phyloP scores from a whole-genome alignment of 495 filamentous ascomycete species.

The Viridothelium virens region DNA sequence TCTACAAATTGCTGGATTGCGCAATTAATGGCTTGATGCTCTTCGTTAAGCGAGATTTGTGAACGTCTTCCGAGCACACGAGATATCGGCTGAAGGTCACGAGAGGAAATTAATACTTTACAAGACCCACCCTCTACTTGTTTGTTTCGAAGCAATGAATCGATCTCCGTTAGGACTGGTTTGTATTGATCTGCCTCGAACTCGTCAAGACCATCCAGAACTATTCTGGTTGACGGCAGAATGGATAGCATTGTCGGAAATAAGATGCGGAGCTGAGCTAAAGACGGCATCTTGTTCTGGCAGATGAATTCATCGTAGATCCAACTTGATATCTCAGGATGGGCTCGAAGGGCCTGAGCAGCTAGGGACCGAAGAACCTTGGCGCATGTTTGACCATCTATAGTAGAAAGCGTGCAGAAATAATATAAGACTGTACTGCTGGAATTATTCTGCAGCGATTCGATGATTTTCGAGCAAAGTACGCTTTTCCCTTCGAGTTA shows the following conservation, averaged over 20 bases:
- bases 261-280: background rate
- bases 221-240: background rate
- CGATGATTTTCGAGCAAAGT: constrained; percentile 6
- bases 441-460: background rate
- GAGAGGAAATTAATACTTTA: background rate
- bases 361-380: constrained; percentile 1
- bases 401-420: constrained; percentile 2
- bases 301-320: background rate
- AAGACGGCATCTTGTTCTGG: background rate
- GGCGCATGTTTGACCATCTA: background rate
- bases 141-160: background rate
- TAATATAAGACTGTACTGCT: background rate
- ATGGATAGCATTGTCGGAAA: background rate
- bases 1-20: constrained; percentile 3
- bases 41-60: constrained; percentile 1
- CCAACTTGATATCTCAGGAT: background rate
- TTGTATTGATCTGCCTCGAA: background rate
- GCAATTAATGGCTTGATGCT: background rate
- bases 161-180: background rate
- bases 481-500: constrained; percentile 2
- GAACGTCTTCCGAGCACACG: background rate
- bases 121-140: background rate
- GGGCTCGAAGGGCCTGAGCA: constrained; percentile 3
- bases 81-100: background rate
- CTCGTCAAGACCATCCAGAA: constrained; percentile 8